These are phyloP conservation scores for Eucalyptus curtisii DNA, from an alignment of 345 rosid species.

Conservation along the genomic window DNA sequence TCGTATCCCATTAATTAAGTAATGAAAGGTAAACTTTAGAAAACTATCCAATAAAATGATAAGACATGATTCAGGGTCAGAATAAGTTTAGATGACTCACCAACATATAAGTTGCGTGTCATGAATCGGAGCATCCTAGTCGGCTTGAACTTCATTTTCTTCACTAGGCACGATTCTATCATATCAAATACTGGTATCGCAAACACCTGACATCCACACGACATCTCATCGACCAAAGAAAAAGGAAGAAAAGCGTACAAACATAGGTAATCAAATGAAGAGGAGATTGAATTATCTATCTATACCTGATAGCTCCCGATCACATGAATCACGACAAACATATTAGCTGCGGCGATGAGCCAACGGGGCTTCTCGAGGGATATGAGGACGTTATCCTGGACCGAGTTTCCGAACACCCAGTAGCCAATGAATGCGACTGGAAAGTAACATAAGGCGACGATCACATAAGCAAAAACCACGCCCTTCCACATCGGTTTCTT, in stretches of 20 bases:
- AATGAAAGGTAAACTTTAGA: neutral
- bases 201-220: conserved; percentile 16
- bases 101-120: conserved; percentile 35
- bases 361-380: conserved; percentile 52
- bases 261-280: neutral
- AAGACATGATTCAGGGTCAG: neutral
- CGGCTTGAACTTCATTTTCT: conserved; percentile 37
- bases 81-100: conserved; percentile 5
- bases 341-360: conserved; percentile 40
- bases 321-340: conserved; percentile 56
- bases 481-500: conserved; percentile 75
- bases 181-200: conserved; percentile 66
- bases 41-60: neutral
- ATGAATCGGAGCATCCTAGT: conserved; percentile 33
- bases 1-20: neutral
- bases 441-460: conserved; percentile 58
- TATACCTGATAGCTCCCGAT: conserved; percentile 68
- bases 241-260: neutral
- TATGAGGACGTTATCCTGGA: conserved; percentile 46
- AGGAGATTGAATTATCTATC: no score
- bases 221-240: neutral
- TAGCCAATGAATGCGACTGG: conserved; percentile 55
- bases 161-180: conserved; percentile 38
- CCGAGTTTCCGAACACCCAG: conserved; percentile 36
- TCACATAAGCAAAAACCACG: conserved; percentile 29